Conservation (phyloP, 805 yeast genomes). For the Metschnikowia matae region DNA sequence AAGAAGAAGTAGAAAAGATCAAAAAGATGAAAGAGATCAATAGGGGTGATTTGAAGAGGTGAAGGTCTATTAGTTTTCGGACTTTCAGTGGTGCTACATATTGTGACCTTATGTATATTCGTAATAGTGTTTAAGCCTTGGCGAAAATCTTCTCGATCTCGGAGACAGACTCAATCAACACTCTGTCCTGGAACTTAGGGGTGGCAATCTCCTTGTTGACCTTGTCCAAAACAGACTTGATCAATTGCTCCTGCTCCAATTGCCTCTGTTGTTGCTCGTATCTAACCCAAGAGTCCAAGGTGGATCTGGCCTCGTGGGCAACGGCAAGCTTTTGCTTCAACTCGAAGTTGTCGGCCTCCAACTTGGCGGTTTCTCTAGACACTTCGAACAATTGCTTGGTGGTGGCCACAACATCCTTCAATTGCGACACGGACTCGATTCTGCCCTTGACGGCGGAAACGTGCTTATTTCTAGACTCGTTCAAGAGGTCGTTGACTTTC, state of each 20-base stretch:
- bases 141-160: conserved; percentile 87
- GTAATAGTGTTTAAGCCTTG: conserved; percentile 25
- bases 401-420: conserved; percentile 86
- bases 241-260: conserved; percentile 89
- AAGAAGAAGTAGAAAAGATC: too few species aligned
- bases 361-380: conserved; percentile 93
- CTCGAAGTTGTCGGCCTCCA: conserved; percentile 92
- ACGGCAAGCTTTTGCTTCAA: conserved; percentile 86
- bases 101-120: conserved; percentile 7
- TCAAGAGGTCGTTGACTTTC: conserved; percentile 76
- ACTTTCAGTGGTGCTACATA: neutral
- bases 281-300: conserved; percentile 98
- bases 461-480: conserved; percentile 85
- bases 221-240: conserved; percentile 80
- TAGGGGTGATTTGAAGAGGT: too few species aligned
- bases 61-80: too few species aligned
- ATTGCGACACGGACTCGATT: conserved; percentile 80
- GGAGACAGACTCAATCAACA: conserved; percentile 84
- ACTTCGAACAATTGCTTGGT: conserved; percentile 90
- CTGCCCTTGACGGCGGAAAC: conserved; percentile 90
- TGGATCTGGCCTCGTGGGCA: conserved; percentile 87
- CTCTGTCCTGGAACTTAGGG: conserved; percentile 90
- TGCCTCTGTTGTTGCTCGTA: conserved; percentile 95
- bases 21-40: too few species aligned
- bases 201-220: conserved; percentile 79